A percentile compares a stretch with the other conserved stretches of the same genome.
phyloP scores from a whole-genome alignment of 164 flowering plant genomes.

The Sextonia rubra region DNA sequence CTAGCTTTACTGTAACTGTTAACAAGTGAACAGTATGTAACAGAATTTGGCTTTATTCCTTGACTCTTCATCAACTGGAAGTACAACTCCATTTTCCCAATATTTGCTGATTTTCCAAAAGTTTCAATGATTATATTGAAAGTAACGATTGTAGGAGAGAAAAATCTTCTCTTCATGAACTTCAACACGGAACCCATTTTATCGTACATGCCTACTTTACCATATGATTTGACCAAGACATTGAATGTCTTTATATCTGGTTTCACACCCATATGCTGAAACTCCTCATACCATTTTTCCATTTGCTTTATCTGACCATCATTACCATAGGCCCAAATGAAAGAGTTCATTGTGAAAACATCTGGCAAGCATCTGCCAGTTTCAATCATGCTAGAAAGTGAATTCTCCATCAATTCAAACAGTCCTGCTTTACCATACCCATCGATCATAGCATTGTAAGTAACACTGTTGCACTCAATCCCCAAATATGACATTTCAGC shows the following conservation, averaged over 20 bases:
- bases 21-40: conserved; percentile 81
- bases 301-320: conserved; percentile 52
- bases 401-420: conserved; percentile 72
- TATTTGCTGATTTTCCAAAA: conserved; percentile 59
- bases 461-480: conserved; percentile 51
- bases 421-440: conserved; percentile 89
- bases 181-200: conserved; percentile 65
- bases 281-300: conserved; percentile 86
- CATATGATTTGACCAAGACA: conserved; percentile 73
- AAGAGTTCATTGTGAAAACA: conserved; percentile 68
- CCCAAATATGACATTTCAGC: conserved; percentile 72
- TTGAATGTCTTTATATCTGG: conserved; percentile 74
- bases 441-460: conserved; percentile 75
- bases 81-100: conserved; percentile 66
- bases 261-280: conserved; percentile 66
- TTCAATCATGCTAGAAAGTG: conserved; percentile 59
- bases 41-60: conserved; percentile 78
- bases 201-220: conserved; percentile 56
- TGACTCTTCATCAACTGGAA: conserved; percentile 70
- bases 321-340: conserved; percentile 73
- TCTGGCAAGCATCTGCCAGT: conserved; percentile 57
- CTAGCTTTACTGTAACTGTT: conserved; percentile 66
- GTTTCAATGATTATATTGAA: conserved; percentile 63
- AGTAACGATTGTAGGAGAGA: conserved; percentile 64
- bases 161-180: conserved; percentile 71